Percentiles rank a stretch among this genome's conserved stretches.
phyloP scores from a whole-genome alignment of 2,329 filamentous ascomycete species.

The Alternaria sp. region DNA sequence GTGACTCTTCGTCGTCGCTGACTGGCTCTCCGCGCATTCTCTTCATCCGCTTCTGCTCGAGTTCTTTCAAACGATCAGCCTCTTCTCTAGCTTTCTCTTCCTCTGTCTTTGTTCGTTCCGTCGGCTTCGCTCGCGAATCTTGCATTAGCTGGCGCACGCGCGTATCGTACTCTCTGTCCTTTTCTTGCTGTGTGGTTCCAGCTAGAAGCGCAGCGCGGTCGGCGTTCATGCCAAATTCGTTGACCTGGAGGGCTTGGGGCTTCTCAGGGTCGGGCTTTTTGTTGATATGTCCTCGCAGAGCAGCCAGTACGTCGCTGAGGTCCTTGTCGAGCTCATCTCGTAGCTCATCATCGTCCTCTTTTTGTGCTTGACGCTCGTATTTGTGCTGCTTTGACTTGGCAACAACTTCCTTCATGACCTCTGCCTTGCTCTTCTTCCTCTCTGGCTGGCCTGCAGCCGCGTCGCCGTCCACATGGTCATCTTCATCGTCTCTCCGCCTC shows the following conservation, averaged over 20 bases:
- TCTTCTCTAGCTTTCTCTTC: conserved; percentile 68
- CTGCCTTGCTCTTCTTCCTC: conserved; percentile 91
- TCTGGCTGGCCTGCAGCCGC: conserved; percentile 68
- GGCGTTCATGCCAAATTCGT: conserved; percentile 62
- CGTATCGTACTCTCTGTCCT: conserved; percentile 88
- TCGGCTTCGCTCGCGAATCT: conserved; percentile 84
- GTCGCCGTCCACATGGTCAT: conserved; percentile 51
- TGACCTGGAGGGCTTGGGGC: conserved; percentile 50
- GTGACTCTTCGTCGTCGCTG: conserved; percentile 71
- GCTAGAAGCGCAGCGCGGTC: conserved; percentile 68
- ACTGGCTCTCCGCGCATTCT: conserved; percentile 88
- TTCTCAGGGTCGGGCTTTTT: conserved; percentile 56
- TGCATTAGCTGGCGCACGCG: conserved; percentile 81
- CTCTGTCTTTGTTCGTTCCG: conserved; percentile 80
- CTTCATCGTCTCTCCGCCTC: conserved; percentile 58
- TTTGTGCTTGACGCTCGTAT: conserved; percentile 88
- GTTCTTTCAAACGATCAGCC: conserved; percentile 75
- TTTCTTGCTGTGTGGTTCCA: conserved; percentile 68
- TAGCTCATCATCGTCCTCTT: conserved; percentile 92
- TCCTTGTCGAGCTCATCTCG: conserved; percentile 85
- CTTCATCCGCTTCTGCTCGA: conserved; percentile 82
- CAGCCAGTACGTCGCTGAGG: conserved; percentile 75
- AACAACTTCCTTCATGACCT: conserved; percentile 98
- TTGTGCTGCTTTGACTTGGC: conserved; percentile 97
- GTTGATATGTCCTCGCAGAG: conserved; percentile 69